Evolutionary conservation across 495 filamentous ascomycete genomes (phyloP).

Genomic region (Chaetomium cochliodes): DNA sequence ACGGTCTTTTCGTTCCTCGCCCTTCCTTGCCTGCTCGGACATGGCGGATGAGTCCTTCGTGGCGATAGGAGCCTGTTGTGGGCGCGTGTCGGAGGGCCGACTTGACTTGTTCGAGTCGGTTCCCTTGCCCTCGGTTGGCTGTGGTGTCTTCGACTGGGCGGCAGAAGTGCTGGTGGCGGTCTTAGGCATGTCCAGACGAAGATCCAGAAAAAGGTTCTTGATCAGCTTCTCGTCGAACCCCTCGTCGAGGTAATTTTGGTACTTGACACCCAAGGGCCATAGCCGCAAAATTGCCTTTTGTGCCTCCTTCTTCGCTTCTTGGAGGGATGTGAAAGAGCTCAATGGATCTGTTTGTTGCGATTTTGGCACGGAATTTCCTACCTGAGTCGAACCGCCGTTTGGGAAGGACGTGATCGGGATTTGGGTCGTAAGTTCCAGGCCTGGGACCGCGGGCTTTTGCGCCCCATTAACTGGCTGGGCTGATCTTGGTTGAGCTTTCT

Average conservation of each 20-base stretch:
- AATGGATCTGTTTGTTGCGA: constrained; percentile 3
- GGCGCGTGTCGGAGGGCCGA: constrained; percentile 10
- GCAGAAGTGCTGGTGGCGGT: constrained; percentile 2
- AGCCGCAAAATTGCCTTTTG: constrained; percentile 66
- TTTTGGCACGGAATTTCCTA: neutral
- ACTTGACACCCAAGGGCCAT: constrained; percentile 63
- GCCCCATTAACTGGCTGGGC: neutral
- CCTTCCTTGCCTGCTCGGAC: constrained; percentile 41
- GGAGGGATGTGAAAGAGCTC: constrained; percentile 32
- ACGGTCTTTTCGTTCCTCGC: constrained; percentile 71
- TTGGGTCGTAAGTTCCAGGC: constrained; percentile 9
- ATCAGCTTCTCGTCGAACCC: constrained; percentile 65
- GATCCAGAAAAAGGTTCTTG: constrained; percentile 61
- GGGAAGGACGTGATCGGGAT: neutral
- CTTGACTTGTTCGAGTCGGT: constrained; percentile 1
- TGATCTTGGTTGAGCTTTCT: neutral
- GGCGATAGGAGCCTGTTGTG: constrained; percentile 13
- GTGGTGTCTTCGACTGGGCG: neutral
- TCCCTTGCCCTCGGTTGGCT: neutral
- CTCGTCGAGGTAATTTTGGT: constrained; percentile 66
- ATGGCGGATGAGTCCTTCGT: constrained; percentile 17
- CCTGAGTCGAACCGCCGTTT: neutral
- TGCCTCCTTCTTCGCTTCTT: constrained; percentile 63
- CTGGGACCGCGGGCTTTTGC: neutral
- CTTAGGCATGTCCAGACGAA: constrained; percentile 55